phyloP scores from a whole-genome alignment of 106 monocot species.

The Dactylorhiza incarnata region DNA sequence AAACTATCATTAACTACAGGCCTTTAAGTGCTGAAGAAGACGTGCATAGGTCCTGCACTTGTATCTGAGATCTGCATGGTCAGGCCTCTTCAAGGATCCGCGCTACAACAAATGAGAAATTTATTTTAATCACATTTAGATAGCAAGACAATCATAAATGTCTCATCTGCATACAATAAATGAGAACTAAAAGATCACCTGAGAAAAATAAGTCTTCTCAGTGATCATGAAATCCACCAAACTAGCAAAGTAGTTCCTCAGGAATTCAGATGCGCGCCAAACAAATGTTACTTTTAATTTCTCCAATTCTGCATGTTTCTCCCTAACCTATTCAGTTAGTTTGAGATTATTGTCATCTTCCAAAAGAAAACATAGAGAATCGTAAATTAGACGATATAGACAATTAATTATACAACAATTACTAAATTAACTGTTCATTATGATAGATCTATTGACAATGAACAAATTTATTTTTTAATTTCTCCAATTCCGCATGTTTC shows the following conservation, averaged over 20 bases:
- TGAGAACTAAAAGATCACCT: slow-evolving; percentile 30
- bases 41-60: slow-evolving; percentile 88
- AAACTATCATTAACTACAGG: slow-evolving; percentile 6
- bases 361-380: not conserved
- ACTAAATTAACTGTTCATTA: not conserved
- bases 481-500: slow-evolving; percentile 70
- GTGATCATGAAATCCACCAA: slow-evolving; percentile 85
- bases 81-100: slow-evolving; percentile 84
- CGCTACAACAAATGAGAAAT: slow-evolving; percentile 31
- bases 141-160: not conserved
- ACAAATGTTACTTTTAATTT: slow-evolving; percentile 78
- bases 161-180: not conserved
- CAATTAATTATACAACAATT: not conserved
- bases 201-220: slow-evolving; percentile 89
- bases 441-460: not conserved
- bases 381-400: not conserved
- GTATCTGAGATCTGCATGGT: slow-evolving; percentile 89
- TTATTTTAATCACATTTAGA: not conserved
- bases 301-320: slow-evolving; percentile 76
- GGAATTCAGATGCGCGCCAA: slow-evolving; percentile 74
- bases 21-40: slow-evolving; percentile 92
- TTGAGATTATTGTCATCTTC: not conserved
- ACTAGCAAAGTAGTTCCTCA: slow-evolving; percentile 76
- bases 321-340: slow-evolving; percentile 52
- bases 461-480: slow-evolving; percentile 64